phyloP scores from a whole-genome alignment of 1,139 yeast genomes.

The Sugiyamaella japonica region DNA sequence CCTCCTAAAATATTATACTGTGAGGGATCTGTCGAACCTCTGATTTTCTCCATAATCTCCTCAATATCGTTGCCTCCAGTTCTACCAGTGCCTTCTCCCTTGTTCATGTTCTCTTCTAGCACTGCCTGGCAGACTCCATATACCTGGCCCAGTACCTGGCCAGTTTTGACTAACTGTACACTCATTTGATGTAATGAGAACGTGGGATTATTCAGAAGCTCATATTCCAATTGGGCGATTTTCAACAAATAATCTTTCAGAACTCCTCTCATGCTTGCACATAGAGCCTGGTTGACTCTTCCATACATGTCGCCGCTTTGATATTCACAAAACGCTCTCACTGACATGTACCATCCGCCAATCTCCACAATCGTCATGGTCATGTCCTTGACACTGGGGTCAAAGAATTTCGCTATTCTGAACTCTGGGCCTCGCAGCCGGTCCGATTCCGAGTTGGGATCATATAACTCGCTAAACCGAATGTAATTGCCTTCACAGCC shows the following conservation, averaged over 20 bases:
- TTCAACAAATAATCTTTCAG: slow-evolving; percentile 51
- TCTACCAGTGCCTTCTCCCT: slow-evolving; percentile 29
- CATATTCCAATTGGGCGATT: slow-evolving; percentile 55
- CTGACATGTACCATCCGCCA: slow-evolving; percentile 63
- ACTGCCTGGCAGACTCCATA: slow-evolving; percentile 55
- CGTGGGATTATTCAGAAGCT: slow-evolving; percentile 48
- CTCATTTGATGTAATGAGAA: slow-evolving; percentile 54
- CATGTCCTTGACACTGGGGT: slow-evolving; percentile 72
- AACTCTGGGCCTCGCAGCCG: slow-evolving; percentile 71
- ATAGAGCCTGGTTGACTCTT: slow-evolving; percentile 69
- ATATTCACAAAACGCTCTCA: slow-evolving; percentile 55
- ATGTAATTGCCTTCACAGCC: slow-evolving; percentile 84
- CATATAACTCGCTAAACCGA: slow-evolving; percentile 62
- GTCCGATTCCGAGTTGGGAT: slow-evolving; percentile 44
- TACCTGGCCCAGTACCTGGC: slow-evolving; percentile 53
- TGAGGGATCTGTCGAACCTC: slow-evolving; percentile 12
- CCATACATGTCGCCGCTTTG: slow-evolving; percentile 64
- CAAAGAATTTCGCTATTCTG: slow-evolving; percentile 68
- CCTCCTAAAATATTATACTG: slow-evolving; percentile 11
- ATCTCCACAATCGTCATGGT: slow-evolving; percentile 58
- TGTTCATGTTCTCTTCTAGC: slow-evolving; percentile 40
- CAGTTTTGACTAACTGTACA: slow-evolving; percentile 43
- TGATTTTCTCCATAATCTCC: slow-evolving; percentile 36
- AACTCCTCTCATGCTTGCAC: slow-evolving; percentile 56
- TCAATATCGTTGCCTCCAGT: slow-evolving; percentile 33